Evolutionary conservation across 2,329 filamentous ascomycete genomes (phyloP), one percentile per base, ranked within the genome.

Genomic region (Bisporella sp.): DNA sequence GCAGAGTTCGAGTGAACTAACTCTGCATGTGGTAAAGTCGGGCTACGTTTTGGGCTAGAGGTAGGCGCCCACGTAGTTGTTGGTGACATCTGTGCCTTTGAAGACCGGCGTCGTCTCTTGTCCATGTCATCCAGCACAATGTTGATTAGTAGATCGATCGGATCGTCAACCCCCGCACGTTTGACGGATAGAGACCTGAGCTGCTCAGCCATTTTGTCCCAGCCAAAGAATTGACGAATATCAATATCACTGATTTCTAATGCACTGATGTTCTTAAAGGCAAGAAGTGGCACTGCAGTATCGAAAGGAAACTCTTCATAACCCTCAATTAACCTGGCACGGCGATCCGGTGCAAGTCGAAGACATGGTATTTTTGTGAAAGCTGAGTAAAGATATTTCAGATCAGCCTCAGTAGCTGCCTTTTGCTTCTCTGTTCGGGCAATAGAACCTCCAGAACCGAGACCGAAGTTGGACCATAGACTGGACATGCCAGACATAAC

Each of bases 241-340:
- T 99, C 93, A 65, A 97, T 86, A 70, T 95, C 91, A 71, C 85
- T 91, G 48, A 99, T 88, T 68, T 99, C 93, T 57, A 99, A 76
- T 28, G 89, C 87, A 69, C 92, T 92, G 48, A 97, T 74, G 60
- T 97, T 99, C 72, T 99, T 97, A 79, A 99, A 97, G 6, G 88
- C 87, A 67, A 95, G 86, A n/a, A 99, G 76, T 21, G 93, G 93
- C 31, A 99, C 93, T 21, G 93, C 93, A 29, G 89, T 96, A 69
- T 99, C 93, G 68, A 97, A 96, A 3, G 93, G 93, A 59, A 97
- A 99, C 69, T 96, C 92, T 69, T 99, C 93, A 65, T 93, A 97
- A 31, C 92, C 92, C 58, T 85, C 81, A 59, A 99, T 96, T 54
- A 96, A 74, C 48, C 87, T 84, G 45, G 92, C 91, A 59, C 89